Evolutionary conservation across 2,329 filamentous ascomycete genomes (phyloP).

Genomic region (Aspergillus hortae): DNA sequence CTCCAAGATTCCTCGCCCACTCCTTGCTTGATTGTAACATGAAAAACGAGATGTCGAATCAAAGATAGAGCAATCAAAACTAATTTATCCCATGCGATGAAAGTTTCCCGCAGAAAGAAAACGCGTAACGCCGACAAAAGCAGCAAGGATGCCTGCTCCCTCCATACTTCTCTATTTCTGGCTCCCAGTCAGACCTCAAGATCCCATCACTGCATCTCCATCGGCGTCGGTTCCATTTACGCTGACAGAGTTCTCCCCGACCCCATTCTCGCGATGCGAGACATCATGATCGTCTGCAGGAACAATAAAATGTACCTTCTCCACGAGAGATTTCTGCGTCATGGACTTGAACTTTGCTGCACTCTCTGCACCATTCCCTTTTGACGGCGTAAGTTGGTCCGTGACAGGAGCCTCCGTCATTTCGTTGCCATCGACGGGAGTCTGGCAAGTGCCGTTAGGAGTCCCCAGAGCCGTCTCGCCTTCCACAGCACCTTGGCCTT

Average conservation of each 20-base stretch:
- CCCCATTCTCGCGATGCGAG: slow-evolving; percentile 12
- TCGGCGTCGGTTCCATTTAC: slow-evolving; percentile 27
- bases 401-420: slow-evolving; percentile 1
- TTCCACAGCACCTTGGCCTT: slow-evolving; percentile 20
- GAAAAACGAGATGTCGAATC: slow-evolving; percentile 6
- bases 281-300: slow-evolving; percentile 21
- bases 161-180: not conserved
- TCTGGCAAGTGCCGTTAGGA: slow-evolving; percentile 12
- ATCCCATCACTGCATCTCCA: slow-evolving; percentile 29
- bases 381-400: slow-evolving; percentile 11
- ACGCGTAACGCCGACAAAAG: no score
- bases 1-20: slow-evolving; percentile 15
- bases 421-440: slow-evolving; percentile 4
- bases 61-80: not conserved
- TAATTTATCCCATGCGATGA: not conserved
- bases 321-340: slow-evolving; percentile 21
- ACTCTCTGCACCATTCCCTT: slow-evolving; percentile 12
- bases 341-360: slow-evolving; percentile 16
- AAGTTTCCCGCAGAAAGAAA: not conserved
- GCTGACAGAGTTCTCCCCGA: slow-evolving; percentile 11
- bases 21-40: slow-evolving; percentile 23
- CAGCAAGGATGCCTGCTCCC: no score
- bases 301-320: slow-evolving; percentile 24
- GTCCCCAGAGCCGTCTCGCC: slow-evolving; percentile 16
- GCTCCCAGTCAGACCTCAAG: slow-evolving; percentile 14